Evolutionary conservation across 176 grass and related monocot genomes (phyloP).

Genomic region (Alloteropsis semialata): DNA sequence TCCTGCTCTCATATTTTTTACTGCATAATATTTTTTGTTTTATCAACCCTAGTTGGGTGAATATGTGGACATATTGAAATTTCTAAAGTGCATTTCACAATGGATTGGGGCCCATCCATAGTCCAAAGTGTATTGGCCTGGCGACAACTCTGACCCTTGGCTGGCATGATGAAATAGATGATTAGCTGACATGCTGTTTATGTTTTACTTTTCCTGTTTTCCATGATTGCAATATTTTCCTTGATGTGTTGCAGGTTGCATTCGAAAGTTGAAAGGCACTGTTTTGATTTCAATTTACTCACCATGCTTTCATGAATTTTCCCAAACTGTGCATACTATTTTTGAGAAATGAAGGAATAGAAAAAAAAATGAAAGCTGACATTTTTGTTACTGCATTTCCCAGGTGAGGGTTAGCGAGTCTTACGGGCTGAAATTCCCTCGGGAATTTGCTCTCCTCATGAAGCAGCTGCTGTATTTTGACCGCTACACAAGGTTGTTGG

Average conservation of each 20-base stretch:
- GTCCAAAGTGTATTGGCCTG: background rate
- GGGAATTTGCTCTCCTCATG: slow-evolving; percentile 90
- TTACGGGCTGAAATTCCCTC: slow-evolving; percentile 87
- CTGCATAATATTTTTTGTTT: background rate
- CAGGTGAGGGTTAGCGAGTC: slow-evolving; percentile 98
- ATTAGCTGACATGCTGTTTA: background rate
- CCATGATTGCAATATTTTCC: background rate
- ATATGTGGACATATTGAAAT: slow-evolving; percentile 19
- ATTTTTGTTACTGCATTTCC: slow-evolving; percentile 15
- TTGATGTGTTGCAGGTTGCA: background rate
- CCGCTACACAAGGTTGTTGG: slow-evolving; percentile 83
- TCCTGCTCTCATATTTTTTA: background rate
- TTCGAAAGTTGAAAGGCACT: background rate
- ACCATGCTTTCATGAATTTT: background rate
- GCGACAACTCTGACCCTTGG: background rate
- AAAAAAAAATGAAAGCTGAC: slow-evolving; percentile 20
- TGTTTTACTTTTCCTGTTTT: background rate
- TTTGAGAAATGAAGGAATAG: background rate
- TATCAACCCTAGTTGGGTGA: background rate
- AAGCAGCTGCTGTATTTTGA: slow-evolving; percentile 97
- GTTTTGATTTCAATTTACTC: background rate
- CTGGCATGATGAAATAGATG: background rate
- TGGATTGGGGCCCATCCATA: background rate
- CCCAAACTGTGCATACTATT: background rate
- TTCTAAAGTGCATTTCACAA: background rate